Evolutionary conservation across 768 basidiomycete genomes (phyloP).

Genomic region (Saitozyma sp.): DNA sequence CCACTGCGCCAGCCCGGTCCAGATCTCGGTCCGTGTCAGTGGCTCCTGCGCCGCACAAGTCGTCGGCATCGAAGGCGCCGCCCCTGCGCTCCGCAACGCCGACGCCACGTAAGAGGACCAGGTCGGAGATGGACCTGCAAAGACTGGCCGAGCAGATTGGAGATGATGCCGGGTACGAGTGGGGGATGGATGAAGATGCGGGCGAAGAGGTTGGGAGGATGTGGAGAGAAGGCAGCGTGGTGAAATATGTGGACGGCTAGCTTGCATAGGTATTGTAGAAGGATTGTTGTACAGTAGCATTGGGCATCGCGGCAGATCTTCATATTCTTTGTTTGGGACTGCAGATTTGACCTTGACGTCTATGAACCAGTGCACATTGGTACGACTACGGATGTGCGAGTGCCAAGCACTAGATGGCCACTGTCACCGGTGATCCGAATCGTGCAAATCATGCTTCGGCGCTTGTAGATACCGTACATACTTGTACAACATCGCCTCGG

Average conservation of each 20-base stretch:
- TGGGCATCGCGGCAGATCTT: no score
- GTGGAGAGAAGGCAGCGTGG: conserved; percentile 35
- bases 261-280: neutral
- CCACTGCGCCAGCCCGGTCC: conserved; percentile 7
- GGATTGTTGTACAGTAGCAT: neutral
- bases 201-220: conserved; percentile 30
- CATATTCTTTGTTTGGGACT: no score
- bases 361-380: no score
- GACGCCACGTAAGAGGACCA: conserved; percentile 4
- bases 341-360: no score
- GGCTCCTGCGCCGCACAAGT: neutral
- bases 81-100: neutral
- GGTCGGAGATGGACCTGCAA: conserved; percentile 20
- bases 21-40: conserved; percentile 15
- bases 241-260: conserved; percentile 12
- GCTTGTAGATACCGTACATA: no score
- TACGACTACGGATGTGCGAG: no score
- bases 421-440: no score
- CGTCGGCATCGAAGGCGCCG: neutral
- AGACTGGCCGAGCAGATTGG: conserved; percentile 19
- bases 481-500: no score
- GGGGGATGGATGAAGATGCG: conserved; percentile 43
- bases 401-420: no score
- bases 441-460: no score
- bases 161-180: conserved; percentile 37